These are phyloP conservation scores for Leccinum rimulosum DNA, from an alignment of 768 basidiomycete species.

Conservation along the genomic window DNA sequence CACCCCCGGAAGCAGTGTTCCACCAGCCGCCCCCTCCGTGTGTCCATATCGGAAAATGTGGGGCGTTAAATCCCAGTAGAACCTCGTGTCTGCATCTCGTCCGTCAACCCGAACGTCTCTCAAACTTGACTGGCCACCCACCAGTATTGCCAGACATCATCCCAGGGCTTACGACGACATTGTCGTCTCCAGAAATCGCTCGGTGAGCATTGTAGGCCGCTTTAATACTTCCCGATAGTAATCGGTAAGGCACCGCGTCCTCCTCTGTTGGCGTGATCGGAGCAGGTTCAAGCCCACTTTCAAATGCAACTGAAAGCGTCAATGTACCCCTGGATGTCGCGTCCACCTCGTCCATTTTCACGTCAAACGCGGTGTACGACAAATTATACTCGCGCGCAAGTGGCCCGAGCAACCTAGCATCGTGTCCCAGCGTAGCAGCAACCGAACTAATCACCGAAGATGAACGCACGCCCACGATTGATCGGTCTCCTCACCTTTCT, in stretches of 20 bases:
- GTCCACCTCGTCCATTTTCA: conserved; percentile 33
- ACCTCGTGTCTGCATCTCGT: conserved; percentile 37
- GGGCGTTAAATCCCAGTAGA: conserved; percentile 42
- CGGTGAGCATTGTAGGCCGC: conserved; percentile 55
- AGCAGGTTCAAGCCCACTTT: conserved; percentile 57
- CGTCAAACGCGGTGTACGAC: conserved; percentile 57
- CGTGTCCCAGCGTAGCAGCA: conserved; percentile 42
- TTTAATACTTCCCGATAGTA: conserved; percentile 66
- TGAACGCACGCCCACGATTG: neutral
- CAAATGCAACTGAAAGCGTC: conserved; percentile 47
- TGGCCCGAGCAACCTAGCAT: conserved; percentile 40
- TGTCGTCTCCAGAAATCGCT: conserved; percentile 30
- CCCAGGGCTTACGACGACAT: conserved; percentile 45
- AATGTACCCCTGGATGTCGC: conserved; percentile 44
- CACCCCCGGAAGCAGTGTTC: conserved; percentile 38
- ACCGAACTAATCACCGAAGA: conserved; percentile 30
- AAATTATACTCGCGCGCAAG: conserved; percentile 56
- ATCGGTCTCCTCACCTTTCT: conserved; percentile 41
- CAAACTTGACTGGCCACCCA: neutral
- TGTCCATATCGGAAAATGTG: conserved; percentile 72
- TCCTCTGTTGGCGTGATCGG: conserved; percentile 51
- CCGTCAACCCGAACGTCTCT: neutral
- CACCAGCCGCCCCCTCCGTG: conserved; percentile 30
- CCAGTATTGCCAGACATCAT: conserved; percentile 60
- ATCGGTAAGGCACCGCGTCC: conserved; percentile 38